Conservation (phyloP, 2,329 filamentous ascomycete species). For the Aureobasidium subglaciale region DNA sequence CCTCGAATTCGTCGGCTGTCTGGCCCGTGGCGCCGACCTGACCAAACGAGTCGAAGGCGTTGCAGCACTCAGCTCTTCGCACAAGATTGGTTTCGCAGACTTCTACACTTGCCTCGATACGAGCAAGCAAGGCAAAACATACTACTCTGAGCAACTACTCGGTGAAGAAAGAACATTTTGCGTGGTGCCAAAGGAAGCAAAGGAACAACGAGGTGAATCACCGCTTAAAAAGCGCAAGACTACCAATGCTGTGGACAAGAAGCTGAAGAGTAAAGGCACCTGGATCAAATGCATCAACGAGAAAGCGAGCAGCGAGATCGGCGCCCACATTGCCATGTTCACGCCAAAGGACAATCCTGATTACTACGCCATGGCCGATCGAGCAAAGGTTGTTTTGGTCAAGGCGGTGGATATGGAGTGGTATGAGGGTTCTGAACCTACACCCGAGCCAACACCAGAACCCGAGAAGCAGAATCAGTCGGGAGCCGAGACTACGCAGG, state of each 20-base stretch:
- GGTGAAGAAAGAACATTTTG: conserved; percentile 80
- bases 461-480: not conserved
- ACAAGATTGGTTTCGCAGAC: conserved; percentile 72
- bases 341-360: conserved; percentile 64
- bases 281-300: conserved; percentile 76
- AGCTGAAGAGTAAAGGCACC: conserved; percentile 34
- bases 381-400: conserved; percentile 58
- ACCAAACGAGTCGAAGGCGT: conserved; percentile 65
- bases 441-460: not conserved
- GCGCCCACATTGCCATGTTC: conserved; percentile 78
- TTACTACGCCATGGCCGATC: conserved; percentile 59
- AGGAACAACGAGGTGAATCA: conserved; percentile 16
- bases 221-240: conserved; percentile 21
- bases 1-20: conserved; percentile 85
- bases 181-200: conserved; percentile 59
- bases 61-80: conserved; percentile 55
- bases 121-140: conserved; percentile 45
- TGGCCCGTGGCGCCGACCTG: conserved; percentile 77
- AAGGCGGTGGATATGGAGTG: conserved; percentile 46
- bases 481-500: not conserved
- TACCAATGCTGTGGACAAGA: conserved; percentile 24
- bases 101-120: conserved; percentile 78
- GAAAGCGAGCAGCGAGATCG: conserved; percentile 67
- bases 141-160: conserved; percentile 50
- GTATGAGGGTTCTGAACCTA: conserved; percentile 22